Conservation (phyloP, 164 flowering plant species). For the Hamamelis virginiana region DNA sequence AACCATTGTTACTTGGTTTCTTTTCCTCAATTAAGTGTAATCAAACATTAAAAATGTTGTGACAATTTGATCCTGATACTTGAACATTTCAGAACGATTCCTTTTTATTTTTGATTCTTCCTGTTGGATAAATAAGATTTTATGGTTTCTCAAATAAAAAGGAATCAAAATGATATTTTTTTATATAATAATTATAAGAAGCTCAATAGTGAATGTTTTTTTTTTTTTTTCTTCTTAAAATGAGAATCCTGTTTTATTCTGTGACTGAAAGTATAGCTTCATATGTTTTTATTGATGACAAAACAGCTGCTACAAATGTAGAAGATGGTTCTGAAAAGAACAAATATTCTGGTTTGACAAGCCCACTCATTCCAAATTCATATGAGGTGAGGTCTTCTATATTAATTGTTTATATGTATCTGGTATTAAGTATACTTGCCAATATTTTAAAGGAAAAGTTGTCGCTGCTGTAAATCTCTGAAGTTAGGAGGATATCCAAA, state of each 20-base stretch:
- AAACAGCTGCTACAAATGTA: conserved; percentile 30
- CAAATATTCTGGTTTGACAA: conserved; percentile 25
- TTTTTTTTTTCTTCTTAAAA: neutral
- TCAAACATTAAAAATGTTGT: too few relatives aligned
- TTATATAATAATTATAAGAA: neutral
- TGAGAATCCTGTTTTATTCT: neutral
- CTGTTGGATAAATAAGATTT: too few relatives aligned
- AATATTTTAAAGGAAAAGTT: neutral
- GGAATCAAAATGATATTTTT: too few relatives aligned
- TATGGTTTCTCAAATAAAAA: too few relatives aligned
- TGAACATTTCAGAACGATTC: too few relatives aligned
- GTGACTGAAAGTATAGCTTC: neutral
- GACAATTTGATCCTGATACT: too few relatives aligned
- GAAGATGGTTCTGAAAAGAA: conserved; percentile 30
- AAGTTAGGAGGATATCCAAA: neutral
- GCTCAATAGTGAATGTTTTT: neutral
- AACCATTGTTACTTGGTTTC: too few relatives aligned
- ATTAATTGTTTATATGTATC: neutral
- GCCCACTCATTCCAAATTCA: conserved; percentile 49
- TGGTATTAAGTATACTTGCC: neutral
- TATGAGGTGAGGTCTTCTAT: conserved; percentile 40
- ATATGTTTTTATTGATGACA: conserved; percentile 10
- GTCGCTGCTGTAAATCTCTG: neutral
- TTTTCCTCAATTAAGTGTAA: too few relatives aligned
- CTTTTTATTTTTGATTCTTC: too few relatives aligned